These are phyloP conservation scores for Astrephomene gubernaculifera DNA, from an alignment of 139 green algal genomes.

Conservation along the genomic window DNA sequence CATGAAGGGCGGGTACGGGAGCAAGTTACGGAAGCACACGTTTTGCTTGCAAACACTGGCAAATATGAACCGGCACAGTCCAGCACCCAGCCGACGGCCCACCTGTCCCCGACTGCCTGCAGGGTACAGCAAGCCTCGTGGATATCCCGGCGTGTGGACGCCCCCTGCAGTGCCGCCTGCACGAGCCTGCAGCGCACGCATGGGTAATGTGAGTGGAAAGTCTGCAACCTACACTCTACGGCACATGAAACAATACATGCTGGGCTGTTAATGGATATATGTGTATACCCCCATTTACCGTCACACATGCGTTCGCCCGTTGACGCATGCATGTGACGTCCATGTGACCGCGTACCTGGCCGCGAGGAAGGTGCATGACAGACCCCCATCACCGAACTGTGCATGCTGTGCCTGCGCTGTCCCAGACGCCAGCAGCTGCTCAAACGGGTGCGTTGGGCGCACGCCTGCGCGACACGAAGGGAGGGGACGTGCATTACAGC, in stretches of 20 bases:
- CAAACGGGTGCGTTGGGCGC: background rate
- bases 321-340: too few relatives aligned
- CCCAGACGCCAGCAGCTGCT: slow-evolving; percentile 14
- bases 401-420: slow-evolving; percentile 42
- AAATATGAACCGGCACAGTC: too few relatives aligned
- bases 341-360: background rate
- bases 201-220: background rate
- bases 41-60: too few relatives aligned
- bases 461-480: slow-evolving; percentile 7
- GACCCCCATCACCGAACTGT: slow-evolving; percentile 34
- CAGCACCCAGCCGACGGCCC: background rate
- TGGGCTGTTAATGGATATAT: too few relatives aligned
- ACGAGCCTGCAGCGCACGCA: slow-evolving; percentile 19
- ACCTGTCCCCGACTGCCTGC: slow-evolving; percentile 1
- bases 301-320: too few relatives aligned
- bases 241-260: background rate
- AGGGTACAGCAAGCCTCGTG: slow-evolving; percentile 1
- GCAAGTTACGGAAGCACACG: too few relatives aligned
- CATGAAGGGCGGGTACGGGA: too few relatives aligned
- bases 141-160: background rate
- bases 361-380: slow-evolving; percentile 21
- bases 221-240: too few relatives aligned
- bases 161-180: background rate
- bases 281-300: too few relatives aligned
- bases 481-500: background rate